Evolutionary conservation across 2,329 filamentous ascomycete genomes (phyloP), one percentile per base, ranked within the genome.

Genomic region (Apiospora koreana): DNA sequence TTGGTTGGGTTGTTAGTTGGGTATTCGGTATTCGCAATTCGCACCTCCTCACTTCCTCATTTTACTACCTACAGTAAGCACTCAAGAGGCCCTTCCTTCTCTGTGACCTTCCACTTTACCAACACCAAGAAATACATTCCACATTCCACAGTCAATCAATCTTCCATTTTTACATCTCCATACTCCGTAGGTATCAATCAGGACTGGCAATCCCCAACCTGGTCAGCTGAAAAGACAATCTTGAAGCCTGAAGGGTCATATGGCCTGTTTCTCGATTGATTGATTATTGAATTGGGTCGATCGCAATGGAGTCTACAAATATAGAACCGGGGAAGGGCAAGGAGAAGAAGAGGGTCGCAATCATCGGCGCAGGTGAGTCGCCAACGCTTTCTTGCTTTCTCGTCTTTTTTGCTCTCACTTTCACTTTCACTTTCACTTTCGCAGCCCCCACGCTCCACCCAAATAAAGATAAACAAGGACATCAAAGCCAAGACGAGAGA

Each of bases 321-420:
- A 25, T 43, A 54, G 43, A 46, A 43, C 45, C 41, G 31, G 62
- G 58, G 68, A 58, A 38, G 28, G n/a, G 14, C 31, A 21, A 14
- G 35, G 35, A 38, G 54, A 67, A 70, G 67, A 70, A 69, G 28
- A 69, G 73, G 50, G 71, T 77, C 38, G 75, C 75, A 45, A 71
- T 77, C 43, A 69, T 77, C 45, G 75, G 75, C 66, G 74, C 74
- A 65, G 75, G 75, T 76, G 72, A 64, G 70, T 72, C 50, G 71
- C 69, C 69, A 21, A 65, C 67, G 25, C 70, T 68, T 68, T 68
- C 16, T 69, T 54, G n/a, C 28, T 10, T 38, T 38, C 1, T 10
- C n/a, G n/a, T n/a, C n/a, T n/a, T n/a, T n/a, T n/a, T n/a, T n/a
- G n/a, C n/a, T n/a, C n/a, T n/a, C n/a, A n/a, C n/a, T n/a, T 23